Evolutionary conservation across 306 rosid species (phyloP).

Genomic region (Glycyrrhiza uralensis): DNA sequence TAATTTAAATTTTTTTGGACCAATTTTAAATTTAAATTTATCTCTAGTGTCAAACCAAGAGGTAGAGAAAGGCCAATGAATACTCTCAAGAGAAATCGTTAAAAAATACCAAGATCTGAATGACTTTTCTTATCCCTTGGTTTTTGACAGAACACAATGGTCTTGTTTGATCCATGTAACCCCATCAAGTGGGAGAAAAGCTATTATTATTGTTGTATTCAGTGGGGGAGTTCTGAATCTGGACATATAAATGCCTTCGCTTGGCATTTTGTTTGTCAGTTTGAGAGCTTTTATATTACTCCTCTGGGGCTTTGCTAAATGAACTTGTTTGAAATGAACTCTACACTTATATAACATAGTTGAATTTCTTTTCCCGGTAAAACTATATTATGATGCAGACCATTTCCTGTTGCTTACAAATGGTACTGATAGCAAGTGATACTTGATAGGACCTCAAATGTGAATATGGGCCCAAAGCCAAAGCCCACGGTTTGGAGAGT

Average conservation of each 20-base stretch:
- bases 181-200: not conserved
- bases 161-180: not conserved
- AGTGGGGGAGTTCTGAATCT: not conserved
- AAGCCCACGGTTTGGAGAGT: no score
- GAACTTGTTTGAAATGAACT: conserved; percentile 15
- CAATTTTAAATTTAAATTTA: not conserved
- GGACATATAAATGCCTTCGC: not conserved
- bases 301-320: not conserved
- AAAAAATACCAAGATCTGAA: not conserved
- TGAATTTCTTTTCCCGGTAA: not conserved
- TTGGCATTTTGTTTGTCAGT: not conserved
- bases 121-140: not conserved
- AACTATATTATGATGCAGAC: not conserved
- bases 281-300: not conserved
- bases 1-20: not conserved
- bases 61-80: not conserved
- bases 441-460: no score
- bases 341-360: not conserved
- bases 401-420: not conserved
- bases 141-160: not conserved
- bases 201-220: not conserved
- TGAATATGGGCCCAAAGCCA: no score
- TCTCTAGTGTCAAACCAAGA: not conserved
- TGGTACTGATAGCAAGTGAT: not conserved
- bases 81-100: not conserved